Conservation (phyloP, 2,329 filamentous ascomycete species). For the Venturia effusa region DNA sequence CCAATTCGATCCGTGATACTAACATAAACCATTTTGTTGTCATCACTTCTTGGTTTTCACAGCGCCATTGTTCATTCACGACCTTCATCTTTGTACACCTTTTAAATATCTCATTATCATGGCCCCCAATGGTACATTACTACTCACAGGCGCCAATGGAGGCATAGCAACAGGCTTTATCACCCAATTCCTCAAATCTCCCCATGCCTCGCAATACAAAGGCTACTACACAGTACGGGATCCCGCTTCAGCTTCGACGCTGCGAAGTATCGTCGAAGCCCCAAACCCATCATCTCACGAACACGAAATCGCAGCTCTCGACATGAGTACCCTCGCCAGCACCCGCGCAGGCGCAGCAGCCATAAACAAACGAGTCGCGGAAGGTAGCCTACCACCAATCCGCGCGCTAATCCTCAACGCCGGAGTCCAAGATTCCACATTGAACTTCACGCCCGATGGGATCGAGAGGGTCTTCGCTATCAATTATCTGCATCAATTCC, state of each 20-base stretch:
- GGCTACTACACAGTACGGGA: conserved; percentile 3
- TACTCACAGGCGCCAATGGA: not conserved
- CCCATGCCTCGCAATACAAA: not conserved
- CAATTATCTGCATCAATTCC: conserved; percentile 1
- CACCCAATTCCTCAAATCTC: conserved; percentile 3
- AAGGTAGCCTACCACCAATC: not conserved
- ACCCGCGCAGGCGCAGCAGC: not conserved
- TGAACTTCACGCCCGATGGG: not conserved
- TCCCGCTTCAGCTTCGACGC: not conserved
- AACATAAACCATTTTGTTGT: not conserved
- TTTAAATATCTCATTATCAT: not conserved
- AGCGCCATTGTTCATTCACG: too few species aligned
- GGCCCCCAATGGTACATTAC: not conserved
- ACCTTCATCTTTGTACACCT: not conserved
- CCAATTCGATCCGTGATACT: too few species aligned
- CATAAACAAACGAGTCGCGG: not conserved
- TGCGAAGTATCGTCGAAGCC: not conserved
- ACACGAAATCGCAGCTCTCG: not conserved
- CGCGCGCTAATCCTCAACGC: not conserved
- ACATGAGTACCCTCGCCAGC: conserved; percentile 2
- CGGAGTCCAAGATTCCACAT: not conserved
- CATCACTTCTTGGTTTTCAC: not conserved
- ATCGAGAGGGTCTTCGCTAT: not conserved
- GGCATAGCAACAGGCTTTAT: conserved; percentile 2
- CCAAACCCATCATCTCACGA: not conserved